These are phyloP conservation scores for Phaeosphaeriaceae sp. DNA, from an alignment of 2,329 filamentous ascomycete genomes.

Conservation along the genomic window DNA sequence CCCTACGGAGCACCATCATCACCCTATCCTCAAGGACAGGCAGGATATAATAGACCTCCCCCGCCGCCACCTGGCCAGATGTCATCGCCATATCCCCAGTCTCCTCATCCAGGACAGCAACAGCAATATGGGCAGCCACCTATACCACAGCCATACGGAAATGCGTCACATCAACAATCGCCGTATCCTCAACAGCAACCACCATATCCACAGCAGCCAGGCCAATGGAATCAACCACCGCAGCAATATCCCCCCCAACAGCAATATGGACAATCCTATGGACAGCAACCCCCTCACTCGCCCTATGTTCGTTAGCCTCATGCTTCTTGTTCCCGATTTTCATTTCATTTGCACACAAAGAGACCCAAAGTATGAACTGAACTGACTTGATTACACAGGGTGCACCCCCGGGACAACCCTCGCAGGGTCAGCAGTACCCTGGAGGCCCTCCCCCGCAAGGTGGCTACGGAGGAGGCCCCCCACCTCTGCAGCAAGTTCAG, in stretches of 20 bases:
- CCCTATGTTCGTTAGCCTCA: constrained; percentile 30
- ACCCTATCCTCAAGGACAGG: constrained; percentile 46
- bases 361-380: not conserved
- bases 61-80: constrained; percentile 40
- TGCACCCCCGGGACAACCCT: constrained; percentile 33
- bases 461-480: constrained; percentile 42
- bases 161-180: constrained; percentile 31
- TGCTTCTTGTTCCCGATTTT: constrained; percentile 1
- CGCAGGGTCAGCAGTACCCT: constrained; percentile 43
- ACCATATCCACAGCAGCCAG: constrained; percentile 38
- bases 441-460: constrained; percentile 38
- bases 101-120: constrained; percentile 26
- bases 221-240: constrained; percentile 15
- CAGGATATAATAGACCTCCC: constrained; percentile 43
- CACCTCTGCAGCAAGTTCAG: constrained; percentile 47
- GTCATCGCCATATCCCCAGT: constrained; percentile 32
- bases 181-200: constrained; percentile 30
- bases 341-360: constrained; percentile 4
- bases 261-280: constrained; percentile 43
- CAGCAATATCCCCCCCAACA: constrained; percentile 22
- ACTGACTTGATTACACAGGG: constrained; percentile 19
- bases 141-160: constrained; percentile 43
- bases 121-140: constrained; percentile 31
- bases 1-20: constrained; percentile 46
- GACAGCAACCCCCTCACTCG: constrained; percentile 28